Conservation (phyloP, 2,329 filamentous ascomycete genomes). For the Triangularia setosa region DNA sequence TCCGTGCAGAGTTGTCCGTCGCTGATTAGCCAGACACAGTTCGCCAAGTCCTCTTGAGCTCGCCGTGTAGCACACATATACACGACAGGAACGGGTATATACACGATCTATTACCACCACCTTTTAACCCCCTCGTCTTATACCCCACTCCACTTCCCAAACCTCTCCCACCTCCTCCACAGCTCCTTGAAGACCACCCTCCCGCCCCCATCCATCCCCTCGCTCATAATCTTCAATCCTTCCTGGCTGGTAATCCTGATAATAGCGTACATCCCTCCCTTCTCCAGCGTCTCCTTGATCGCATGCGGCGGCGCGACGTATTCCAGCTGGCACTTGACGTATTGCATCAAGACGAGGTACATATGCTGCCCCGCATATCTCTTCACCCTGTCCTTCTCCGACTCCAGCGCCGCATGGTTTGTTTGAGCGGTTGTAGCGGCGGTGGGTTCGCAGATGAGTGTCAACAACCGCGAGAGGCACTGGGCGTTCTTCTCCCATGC, state of each 20-base stretch:
- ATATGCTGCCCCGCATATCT: constrained; percentile 59
- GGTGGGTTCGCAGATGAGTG: constrained; percentile 40
- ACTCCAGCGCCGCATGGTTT: constrained; percentile 47
- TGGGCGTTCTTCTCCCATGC: constrained; percentile 43
- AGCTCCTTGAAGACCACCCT: constrained; percentile 56
- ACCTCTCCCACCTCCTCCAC: constrained; percentile 57
- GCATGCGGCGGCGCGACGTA: constrained; percentile 43
- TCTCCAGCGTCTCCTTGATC: constrained; percentile 53
- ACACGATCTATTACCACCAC: background rate
- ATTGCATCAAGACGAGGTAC: constrained; percentile 56
- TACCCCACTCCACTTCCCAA: constrained; percentile 61
- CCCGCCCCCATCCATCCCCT: constrained; percentile 56
- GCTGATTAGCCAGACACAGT: too few relatives aligned
- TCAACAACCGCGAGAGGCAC: constrained; percentile 52
- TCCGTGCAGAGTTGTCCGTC: too few relatives aligned
- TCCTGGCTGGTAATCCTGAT: constrained; percentile 56
- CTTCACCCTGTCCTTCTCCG: constrained; percentile 58
- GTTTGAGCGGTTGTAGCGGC: constrained; percentile 39
- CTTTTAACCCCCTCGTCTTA: constrained; percentile 29
- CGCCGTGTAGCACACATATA: background rate
- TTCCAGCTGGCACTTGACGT: constrained; percentile 55
- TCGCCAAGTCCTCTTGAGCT: background rate
- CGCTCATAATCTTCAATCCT: constrained; percentile 53
- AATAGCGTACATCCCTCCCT: constrained; percentile 53
- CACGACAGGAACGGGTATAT: background rate